phyloP scores from a whole-genome alignment of 306 rosid species.

The Rosa multiflora region DNA sequence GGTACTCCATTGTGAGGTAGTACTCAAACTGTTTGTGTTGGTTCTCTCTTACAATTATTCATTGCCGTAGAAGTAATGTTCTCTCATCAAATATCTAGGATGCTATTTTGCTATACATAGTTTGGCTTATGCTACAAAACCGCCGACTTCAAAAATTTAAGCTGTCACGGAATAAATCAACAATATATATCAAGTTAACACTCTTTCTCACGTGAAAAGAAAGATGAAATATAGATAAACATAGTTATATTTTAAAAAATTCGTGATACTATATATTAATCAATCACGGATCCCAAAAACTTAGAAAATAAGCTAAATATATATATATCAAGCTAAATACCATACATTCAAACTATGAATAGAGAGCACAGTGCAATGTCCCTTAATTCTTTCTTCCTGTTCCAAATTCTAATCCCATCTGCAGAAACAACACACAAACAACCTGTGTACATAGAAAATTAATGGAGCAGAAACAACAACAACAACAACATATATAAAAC shows the following conservation, averaged over 20 bases:
- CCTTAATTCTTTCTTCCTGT: background rate
- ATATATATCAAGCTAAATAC: background rate
- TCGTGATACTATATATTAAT: background rate
- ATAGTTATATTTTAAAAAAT: background rate
- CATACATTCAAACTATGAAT: background rate
- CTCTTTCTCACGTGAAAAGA: background rate
- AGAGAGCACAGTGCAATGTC: background rate
- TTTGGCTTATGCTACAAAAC: background rate
- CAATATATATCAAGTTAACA: background rate
- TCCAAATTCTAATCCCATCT: background rate
- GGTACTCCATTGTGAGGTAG: background rate
- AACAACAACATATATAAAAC: background rate
- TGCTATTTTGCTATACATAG: background rate
- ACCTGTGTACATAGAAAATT: background rate
- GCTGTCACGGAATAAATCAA: background rate
- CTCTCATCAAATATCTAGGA: background rate
- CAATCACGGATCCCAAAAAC: background rate
- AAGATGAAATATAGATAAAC: background rate
- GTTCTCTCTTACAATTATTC: background rate
- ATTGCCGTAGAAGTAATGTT: background rate
- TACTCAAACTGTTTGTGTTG: background rate
- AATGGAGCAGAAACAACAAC: slow-evolving; percentile 1
- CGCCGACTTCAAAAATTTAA: background rate
- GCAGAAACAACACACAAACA: background rate
- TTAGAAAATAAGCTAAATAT: background rate